A percentile compares a stretch with the other conserved stretches of the same genome.
Conservation (phyloP, 1,139 yeast species). For the Taphrina sp. region DNA sequence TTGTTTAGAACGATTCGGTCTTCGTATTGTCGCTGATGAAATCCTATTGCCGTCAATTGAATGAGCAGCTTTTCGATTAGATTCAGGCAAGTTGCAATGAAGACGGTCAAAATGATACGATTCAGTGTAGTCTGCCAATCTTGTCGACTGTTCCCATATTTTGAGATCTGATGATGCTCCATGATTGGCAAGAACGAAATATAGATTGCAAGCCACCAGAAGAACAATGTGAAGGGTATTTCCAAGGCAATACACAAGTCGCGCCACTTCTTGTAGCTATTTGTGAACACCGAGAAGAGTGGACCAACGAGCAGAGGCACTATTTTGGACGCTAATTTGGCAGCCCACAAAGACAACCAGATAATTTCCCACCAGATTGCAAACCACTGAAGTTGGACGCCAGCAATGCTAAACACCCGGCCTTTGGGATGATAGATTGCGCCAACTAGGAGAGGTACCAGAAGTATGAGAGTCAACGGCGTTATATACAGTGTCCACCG, state of each 20-base stretch:
- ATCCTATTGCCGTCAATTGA: slow-evolving; percentile 48
- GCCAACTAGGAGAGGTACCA: slow-evolving; percentile 33
- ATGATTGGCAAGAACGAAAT: slow-evolving; percentile 33
- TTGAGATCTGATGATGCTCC: slow-evolving; percentile 24
- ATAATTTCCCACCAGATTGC: slow-evolving; percentile 35
- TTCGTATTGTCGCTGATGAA: slow-evolving; percentile 49
- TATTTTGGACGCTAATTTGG: slow-evolving; percentile 31
- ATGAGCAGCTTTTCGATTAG: slow-evolving; percentile 46
- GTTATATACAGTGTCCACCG: slow-evolving; percentile 33
- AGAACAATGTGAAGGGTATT: slow-evolving; percentile 29
- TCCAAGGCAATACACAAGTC: slow-evolving; percentile 31
- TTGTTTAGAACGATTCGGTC: slow-evolving; percentile 46
- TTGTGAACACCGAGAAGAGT: slow-evolving; percentile 28
- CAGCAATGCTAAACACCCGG: slow-evolving; percentile 23
- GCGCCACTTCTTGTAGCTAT: slow-evolving; percentile 33
- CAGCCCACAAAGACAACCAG: slow-evolving; percentile 35
- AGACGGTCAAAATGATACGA: slow-evolving; percentile 46
- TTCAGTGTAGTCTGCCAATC: slow-evolving; percentile 46
- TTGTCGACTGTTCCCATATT: slow-evolving; percentile 38
- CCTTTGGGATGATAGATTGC: slow-evolving; percentile 15
- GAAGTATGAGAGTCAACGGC: slow-evolving; percentile 31
- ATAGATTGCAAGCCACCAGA: slow-evolving; percentile 33
- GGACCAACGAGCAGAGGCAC: slow-evolving; percentile 32
- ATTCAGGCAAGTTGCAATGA: slow-evolving; percentile 46
- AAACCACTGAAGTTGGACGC: slow-evolving; percentile 34